Conservation (phyloP, 1,284 basidiomycete species). For the Ceratorhiza oryzae-sativae region DNA sequence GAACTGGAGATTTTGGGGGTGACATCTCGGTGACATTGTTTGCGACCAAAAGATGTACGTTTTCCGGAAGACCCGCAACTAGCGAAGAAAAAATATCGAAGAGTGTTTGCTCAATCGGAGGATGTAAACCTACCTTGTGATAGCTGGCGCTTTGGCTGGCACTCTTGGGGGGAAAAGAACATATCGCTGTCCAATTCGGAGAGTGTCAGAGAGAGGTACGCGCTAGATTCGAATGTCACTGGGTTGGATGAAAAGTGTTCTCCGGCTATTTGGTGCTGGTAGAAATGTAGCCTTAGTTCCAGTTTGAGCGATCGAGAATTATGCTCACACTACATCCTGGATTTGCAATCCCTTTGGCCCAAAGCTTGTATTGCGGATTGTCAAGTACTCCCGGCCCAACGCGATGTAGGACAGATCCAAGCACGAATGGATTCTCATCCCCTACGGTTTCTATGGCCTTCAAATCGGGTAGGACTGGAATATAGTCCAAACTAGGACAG, state of each 20-base stretch:
- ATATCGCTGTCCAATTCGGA: conserved; percentile 74
- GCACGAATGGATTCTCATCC: conserved; percentile 52
- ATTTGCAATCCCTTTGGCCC: conserved; percentile 60
- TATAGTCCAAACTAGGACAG: conserved; percentile 65
- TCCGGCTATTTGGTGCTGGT: conserved; percentile 74
- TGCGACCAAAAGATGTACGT: conserved; percentile 54
- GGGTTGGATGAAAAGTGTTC: conserved; percentile 66
- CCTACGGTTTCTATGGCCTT: conserved; percentile 58
- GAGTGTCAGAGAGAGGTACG: conserved; percentile 74
- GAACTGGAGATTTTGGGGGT: conserved; percentile 55
- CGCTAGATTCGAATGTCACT: conserved; percentile 77
- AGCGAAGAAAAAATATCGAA: conserved; percentile 44
- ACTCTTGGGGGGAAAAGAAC: conserved; percentile 74
- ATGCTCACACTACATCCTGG: conserved; percentile 22
- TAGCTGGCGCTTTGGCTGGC: conserved; percentile 54
- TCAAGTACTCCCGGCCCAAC: conserved; percentile 72
- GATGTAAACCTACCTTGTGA: conserved; percentile 23
- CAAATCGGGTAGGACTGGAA: conserved; percentile 61
- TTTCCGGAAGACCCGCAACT: conserved; percentile 59
- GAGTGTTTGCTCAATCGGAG: conserved; percentile 50
- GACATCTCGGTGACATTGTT: conserved; percentile 57
- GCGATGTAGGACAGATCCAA: conserved; percentile 71
- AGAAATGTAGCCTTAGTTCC: not conserved
- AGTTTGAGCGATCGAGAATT: not conserved
- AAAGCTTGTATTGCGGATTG: conserved; percentile 70